Evolutionary conservation across 2,329 filamentous ascomycete species (phyloP).

Genomic region (Sporothrix schenckii): DNA sequence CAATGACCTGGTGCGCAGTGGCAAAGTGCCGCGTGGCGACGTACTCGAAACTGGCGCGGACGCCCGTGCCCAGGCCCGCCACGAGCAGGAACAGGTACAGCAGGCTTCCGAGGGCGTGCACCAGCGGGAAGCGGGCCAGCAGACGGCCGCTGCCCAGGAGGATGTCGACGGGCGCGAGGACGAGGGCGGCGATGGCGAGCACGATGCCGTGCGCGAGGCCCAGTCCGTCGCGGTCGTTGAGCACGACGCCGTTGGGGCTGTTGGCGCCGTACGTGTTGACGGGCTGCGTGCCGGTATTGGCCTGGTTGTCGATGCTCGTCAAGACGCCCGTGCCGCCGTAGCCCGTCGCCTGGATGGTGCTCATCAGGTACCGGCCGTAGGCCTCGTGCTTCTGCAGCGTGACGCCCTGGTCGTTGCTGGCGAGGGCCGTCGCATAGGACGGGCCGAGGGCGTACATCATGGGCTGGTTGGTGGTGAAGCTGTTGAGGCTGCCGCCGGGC

Average conservation of each 20-base stretch:
- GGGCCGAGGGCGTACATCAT: conserved; percentile 40
- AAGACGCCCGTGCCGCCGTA: conserved; percentile 32
- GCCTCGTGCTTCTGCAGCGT: conserved; percentile 37
- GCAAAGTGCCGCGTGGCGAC: conserved; percentile 36
- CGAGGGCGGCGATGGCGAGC: conserved; percentile 37
- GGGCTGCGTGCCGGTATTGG: conserved; percentile 26
- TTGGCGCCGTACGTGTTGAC: conserved; percentile 19
- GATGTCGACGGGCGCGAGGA: conserved; percentile 38
- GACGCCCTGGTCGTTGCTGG: conserved; percentile 35
- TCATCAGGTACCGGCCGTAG: conserved; percentile 37
- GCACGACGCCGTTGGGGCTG: conserved; percentile 21
- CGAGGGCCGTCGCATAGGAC: conserved; percentile 18
- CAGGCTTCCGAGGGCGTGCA: conserved; percentile 34
- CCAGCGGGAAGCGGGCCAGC: conserved; percentile 33
- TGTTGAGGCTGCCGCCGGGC: conserved; percentile 26
- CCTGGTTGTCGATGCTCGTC: conserved; percentile 25
- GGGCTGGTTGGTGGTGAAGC: conserved; percentile 27
- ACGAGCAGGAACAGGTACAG: conserved; percentile 37
- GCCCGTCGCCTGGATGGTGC: conserved; percentile 35
- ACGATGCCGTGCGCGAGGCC: conserved; percentile 39
- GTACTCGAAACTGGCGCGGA: conserved; percentile 36
- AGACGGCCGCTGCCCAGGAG: conserved; percentile 34
- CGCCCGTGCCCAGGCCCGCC: conserved; percentile 38
- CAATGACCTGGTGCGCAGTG: conserved; percentile 39
- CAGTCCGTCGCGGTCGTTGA: conserved; percentile 31